Evolutionary conservation across 2,329 filamentous ascomycete species (phyloP).

Genomic region (Ophiostoma tasmaniense): DNA sequence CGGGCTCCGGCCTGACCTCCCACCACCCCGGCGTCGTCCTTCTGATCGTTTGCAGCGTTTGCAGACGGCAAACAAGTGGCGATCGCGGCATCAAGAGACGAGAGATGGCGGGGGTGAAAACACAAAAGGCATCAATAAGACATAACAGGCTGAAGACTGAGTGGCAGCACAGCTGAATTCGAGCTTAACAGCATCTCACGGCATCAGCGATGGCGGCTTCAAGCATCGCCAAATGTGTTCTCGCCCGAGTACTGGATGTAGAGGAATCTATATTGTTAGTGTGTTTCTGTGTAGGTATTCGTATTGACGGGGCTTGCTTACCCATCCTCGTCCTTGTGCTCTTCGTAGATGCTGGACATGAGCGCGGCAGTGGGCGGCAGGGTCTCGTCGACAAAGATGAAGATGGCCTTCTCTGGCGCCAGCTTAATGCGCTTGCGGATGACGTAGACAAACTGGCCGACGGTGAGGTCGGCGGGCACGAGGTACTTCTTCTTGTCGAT

Average conservation of each 20-base stretch:
- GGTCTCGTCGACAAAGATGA: conserved; percentile 99
- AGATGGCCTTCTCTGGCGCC: conserved; percentile 98
- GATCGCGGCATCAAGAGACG: not conserved
- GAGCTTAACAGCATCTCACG: not conserved
- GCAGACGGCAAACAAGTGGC: not conserved
- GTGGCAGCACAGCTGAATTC: not conserved
- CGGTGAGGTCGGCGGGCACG: conserved; percentile 92
- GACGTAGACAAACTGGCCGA: conserved; percentile 97
- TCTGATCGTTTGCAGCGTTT: not conserved
- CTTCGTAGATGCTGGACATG: conserved; percentile 99
- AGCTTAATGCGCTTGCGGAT: conserved; percentile 99
- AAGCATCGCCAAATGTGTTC: conserved; percentile 76
- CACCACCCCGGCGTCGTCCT: not conserved
- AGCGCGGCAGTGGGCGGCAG: conserved; percentile 91
- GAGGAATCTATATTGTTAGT: conserved; percentile 58
- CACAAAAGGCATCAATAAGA: not conserved
- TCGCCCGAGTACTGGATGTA: conserved; percentile 99
- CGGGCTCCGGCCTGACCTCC: conserved; percentile 9
- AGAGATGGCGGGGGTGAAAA: not conserved
- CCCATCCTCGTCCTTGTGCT: conserved; percentile 83
- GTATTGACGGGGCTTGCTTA: conserved; percentile 29
- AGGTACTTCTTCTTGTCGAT: conserved; percentile 99
- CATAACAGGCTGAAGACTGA: not conserved
- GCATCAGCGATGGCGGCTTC: not conserved
- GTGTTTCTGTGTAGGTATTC: not conserved